These are phyloP conservation scores for Solanum lycopersicoides DNA, from an alignment of 257 asterid species.

Conservation along the genomic window DNA sequence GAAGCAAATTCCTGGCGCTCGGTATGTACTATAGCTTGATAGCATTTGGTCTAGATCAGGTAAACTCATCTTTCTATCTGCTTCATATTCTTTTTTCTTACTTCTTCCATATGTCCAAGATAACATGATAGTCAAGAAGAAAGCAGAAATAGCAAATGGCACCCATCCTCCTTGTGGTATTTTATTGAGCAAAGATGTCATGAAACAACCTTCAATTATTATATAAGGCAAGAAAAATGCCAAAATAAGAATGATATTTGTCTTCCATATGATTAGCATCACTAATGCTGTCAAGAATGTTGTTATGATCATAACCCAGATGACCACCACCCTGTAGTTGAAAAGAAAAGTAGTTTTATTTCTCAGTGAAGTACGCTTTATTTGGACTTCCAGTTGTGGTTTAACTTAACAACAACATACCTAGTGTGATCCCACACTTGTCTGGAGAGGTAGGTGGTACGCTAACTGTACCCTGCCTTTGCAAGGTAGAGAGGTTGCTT, in stretches of 20 bases:
- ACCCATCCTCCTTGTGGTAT: conserved; percentile 83
- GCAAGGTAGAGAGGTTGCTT: background rate
- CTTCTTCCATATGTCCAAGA: conserved; percentile 67
- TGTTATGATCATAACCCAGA: conserved; percentile 74
- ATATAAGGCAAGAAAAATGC: conserved; percentile 45
- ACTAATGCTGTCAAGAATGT: conserved; percentile 30
- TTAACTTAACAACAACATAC: no score
- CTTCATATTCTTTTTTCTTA: conserved; percentile 38
- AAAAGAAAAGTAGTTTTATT: background rate
- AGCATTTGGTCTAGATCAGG: conserved; percentile 30
- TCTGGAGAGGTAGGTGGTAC: background rate
- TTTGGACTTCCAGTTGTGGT: background rate
- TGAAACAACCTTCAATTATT: conserved; percentile 43
- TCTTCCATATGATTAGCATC: conserved; percentile 22
- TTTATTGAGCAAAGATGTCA: conserved; percentile 52
- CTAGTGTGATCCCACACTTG: background rate
- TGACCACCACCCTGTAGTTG: conserved; percentile 47
- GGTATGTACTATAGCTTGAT: conserved; percentile 9
- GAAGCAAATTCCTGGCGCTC: conserved; percentile 53
- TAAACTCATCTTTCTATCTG: conserved; percentile 35
- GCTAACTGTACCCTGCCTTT: background rate
- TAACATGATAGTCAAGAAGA: conserved; percentile 43
- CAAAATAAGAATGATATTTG: conserved; percentile 24
- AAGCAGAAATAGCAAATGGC: conserved; percentile 49
- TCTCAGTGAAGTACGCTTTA: background rate